Base-by-base conservation (phyloP, 208 protist genomes). In the Leishmania martiniquensis region DNA sequence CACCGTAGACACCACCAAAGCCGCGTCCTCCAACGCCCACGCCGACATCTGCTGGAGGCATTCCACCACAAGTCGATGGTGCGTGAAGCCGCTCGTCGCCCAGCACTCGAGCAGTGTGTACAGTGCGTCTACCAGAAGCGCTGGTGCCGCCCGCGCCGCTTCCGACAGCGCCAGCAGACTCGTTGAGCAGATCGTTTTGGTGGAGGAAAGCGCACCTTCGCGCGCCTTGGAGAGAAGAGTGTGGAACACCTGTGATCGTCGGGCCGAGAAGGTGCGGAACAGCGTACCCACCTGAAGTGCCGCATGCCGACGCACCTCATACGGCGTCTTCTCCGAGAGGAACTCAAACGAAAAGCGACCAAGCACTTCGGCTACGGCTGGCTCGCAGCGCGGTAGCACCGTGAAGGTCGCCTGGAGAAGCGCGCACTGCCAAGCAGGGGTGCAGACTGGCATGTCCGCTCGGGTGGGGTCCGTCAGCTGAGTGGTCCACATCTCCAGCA, bases 81-180 rank as follows among this genome's bases (percentile, higher is more conserved):
- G 86, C 10, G 71, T 71, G 77, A 94, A 96, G 15, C 85, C 87
- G 15, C 82, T 90, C 32, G 82, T 94, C 10, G 92, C 85, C 89
- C 88, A 93, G 78, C 86, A 93, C 76, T 96, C 92, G 2, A 96
- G 81, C 47, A 94, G 81, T n/a, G 87, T 90, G 77, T 88, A 92
- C 34, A 94, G 60, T 39, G 93, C 85, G 22, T 85, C 72, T 13
- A 88, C 71, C 70, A 86, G 85, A 67, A 94, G 79, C 75, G 78
- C 79, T 7, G 88, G 90, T 3, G 84, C 89, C 10, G 90, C 86
- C 2, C 76, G 70, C 37, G 87, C 87, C 4, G 90, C 92, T 68
- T 94, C 86, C 2, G 86, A 79, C 32, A 96, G 60, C 22, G 92
- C 92, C 13, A 93, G 84, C 60, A 96, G 77, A 72, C 88, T 91